phyloP scores from a whole-genome alignment of 441 rosid genomes.

The Isatis lusitanica region DNA sequence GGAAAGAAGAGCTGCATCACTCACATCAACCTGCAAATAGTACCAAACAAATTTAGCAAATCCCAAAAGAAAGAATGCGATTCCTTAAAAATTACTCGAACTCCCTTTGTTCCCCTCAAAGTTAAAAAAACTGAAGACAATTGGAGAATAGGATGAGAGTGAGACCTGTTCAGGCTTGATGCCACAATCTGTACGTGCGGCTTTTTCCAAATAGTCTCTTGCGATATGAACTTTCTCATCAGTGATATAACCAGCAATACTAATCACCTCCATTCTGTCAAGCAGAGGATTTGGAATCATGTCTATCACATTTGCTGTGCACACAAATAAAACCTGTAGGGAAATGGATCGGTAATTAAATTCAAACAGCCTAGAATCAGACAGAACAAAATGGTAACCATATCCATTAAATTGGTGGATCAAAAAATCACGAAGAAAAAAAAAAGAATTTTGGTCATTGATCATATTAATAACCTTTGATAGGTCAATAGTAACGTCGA shows the following conservation, averaged over 20 bases:
- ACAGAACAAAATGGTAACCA: slow-evolving; percentile 9
- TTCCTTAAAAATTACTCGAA: neutral
- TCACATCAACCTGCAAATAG: slow-evolving; percentile 80
- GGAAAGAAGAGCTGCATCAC: slow-evolving; percentile 87
- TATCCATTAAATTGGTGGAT: slow-evolving; percentile 13
- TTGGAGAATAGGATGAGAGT: neutral
- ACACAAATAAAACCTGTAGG: slow-evolving; percentile 90
- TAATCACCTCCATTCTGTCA: slow-evolving; percentile 98
- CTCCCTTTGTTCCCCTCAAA: neutral
- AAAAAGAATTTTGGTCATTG: neutral
- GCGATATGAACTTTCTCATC: slow-evolving; percentile 99
- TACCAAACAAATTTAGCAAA: slow-evolving; percentile 8
- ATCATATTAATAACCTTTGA: slow-evolving; percentile 69
- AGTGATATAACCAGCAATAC: slow-evolving; percentile 96
- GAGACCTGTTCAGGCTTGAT: slow-evolving; percentile 89
- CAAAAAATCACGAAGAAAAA: neutral
- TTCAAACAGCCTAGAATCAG: neutral
- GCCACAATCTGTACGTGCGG: slow-evolving; percentile 89
- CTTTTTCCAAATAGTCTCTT: slow-evolving; percentile 92
- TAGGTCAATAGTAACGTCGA: slow-evolving; percentile 92
- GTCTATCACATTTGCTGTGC: slow-evolving; percentile 98
- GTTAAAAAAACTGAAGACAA: neutral
- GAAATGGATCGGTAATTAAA: slow-evolving; percentile 11
- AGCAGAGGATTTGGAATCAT: slow-evolving; percentile 92
- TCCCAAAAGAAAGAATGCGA: neutral